These are phyloP conservation scores for Termitomyces sp. DNA, from an alignment of 768 basidiomycete species.

Conservation along the genomic window DNA sequence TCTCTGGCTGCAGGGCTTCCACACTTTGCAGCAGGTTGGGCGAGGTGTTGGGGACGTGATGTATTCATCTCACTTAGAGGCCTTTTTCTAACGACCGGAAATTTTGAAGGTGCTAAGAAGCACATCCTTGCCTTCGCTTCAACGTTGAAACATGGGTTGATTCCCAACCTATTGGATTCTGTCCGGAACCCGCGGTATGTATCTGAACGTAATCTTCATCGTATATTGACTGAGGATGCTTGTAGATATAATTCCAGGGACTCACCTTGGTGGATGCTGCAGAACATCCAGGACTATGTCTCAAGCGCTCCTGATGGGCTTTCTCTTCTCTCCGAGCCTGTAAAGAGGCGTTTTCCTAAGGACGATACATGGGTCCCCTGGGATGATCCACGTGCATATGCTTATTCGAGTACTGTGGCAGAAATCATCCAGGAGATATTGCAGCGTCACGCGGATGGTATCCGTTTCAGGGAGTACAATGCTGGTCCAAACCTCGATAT, in stretches of 20 bases:
- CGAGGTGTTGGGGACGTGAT: constrained; percentile 94
- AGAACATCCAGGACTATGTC: constrained; percentile 96
- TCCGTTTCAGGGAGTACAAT: constrained; percentile 93
- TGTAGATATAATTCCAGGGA: constrained; percentile 93
- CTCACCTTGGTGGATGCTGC: constrained; percentile 99
- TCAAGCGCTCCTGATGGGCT: constrained; percentile 80
- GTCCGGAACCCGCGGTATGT: constrained; percentile 74
- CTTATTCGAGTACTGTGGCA: constrained; percentile 79
- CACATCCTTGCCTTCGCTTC: constrained; percentile 94
- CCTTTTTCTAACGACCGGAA: constrained; percentile 90
- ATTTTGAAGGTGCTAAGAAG: constrained; percentile 76
- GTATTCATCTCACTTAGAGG: constrained; percentile 93
- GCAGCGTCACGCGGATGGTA: constrained; percentile 90
- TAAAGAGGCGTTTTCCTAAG: constrained; percentile 91
- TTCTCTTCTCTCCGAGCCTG: constrained; percentile 70
- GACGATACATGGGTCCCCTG: constrained; percentile 94
- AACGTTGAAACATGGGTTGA: constrained; percentile 91
- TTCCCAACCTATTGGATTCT: constrained; percentile 94
- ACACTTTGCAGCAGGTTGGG: constrained; percentile 92
- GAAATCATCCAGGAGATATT: constrained; percentile 96
- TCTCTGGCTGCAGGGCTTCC: constrained; percentile 94
- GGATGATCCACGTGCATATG: constrained; percentile 83
- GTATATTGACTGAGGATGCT: neutral
- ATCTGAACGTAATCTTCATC: neutral
- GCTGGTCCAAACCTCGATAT: constrained; percentile 95